Evolutionary conservation across 2,329 filamentous ascomycete genomes (phyloP).

Genomic region (Colletotrichum sp.): DNA sequence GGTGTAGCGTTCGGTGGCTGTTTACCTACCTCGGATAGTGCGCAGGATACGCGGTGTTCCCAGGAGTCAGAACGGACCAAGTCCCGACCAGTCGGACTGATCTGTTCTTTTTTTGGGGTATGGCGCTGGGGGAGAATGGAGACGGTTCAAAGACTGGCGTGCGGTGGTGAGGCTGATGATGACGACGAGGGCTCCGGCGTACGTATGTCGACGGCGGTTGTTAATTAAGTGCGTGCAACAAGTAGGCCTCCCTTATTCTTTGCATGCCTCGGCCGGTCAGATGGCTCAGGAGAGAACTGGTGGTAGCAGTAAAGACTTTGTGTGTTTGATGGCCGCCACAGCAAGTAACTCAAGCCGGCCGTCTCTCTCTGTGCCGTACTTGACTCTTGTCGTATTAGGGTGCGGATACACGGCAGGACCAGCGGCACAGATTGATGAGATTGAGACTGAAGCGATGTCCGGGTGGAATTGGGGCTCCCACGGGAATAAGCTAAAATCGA

Average conservation of each 20-base stretch:
- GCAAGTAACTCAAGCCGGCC: background rate
- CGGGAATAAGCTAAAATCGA: constrained; percentile 8
- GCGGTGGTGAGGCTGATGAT: constrained; percentile 12
- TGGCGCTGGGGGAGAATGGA: background rate
- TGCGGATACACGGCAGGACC: constrained; percentile 7
- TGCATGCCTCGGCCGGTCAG: background rate
- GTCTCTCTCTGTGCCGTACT: background rate
- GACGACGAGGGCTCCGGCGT: background rate
- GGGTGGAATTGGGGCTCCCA: background rate
- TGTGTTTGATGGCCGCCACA: background rate
- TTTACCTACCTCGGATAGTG: background rate
- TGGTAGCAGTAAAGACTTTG: background rate
- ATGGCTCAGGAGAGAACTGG: background rate
- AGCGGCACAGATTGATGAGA: background rate
- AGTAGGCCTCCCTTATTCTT: background rate
- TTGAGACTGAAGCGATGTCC: background rate
- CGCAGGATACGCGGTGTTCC: background rate
- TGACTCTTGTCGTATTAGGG: background rate
- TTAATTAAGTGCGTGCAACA: background rate
- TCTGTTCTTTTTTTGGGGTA: constrained; percentile 3
- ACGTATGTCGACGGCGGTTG: background rate
- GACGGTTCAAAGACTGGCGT: background rate
- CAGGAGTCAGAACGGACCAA: background rate
- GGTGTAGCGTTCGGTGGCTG: background rate
- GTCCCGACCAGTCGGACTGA: background rate